Conservation (phyloP, 495 filamentous ascomycete genomes). For the Neurospora sp. region DNA sequence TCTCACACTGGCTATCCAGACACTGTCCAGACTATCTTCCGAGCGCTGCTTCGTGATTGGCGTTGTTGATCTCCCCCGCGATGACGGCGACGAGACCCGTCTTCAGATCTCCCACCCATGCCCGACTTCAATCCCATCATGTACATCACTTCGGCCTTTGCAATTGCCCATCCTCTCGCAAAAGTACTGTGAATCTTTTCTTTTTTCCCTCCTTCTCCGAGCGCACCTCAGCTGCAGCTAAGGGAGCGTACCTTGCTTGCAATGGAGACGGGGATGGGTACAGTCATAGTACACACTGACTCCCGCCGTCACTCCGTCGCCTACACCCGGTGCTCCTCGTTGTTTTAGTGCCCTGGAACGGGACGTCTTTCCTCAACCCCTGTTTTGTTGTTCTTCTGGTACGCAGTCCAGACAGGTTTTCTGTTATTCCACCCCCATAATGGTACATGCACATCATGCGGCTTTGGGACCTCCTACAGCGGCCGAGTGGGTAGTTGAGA, state of each 20-base stretch:
- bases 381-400: neutral
- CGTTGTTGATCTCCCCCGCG: neutral
- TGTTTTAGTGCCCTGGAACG: slow-evolving; percentile 5
- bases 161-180: neutral
- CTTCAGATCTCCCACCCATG: neutral
- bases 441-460: slow-evolving; percentile 14
- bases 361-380: neutral
- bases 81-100: neutral
- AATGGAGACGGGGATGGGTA: neutral
- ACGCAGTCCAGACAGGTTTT: slow-evolving; percentile 1
- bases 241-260: neutral
- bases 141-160: neutral
- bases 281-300: neutral
- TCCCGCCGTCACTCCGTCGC: neutral
- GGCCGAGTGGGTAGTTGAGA: neutral
- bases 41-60: neutral
- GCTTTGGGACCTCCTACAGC: slow-evolving; percentile 4
- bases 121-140: neutral
- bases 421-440: slow-evolving; percentile 1
- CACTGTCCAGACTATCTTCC: neutral
- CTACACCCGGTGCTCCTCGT: neutral
- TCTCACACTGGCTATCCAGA: neutral
- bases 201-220: neutral
- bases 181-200: neutral
- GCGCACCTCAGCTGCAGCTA: neutral